Evolutionary conservation across 345 rosid species (phyloP), one percentile per base, ranked within the genome.

Genomic region (Rhizophora mangle): DNA sequence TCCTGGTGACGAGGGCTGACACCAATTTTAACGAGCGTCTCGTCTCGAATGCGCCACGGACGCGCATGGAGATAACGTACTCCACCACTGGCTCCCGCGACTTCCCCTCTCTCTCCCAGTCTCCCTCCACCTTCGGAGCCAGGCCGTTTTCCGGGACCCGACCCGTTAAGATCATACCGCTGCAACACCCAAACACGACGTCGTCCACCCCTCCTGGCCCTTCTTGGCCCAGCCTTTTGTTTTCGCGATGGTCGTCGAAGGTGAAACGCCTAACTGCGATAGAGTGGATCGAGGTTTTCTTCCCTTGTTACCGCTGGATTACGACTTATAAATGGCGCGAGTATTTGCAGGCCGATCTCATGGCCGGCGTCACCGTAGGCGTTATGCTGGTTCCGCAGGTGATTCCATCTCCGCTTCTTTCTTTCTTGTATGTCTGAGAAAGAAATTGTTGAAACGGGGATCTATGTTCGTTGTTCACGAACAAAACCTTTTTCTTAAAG

Each of bases 341-440:
- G 60, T 85, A 88, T 73, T 82, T 90, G 19, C 93, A 86, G 85
- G 70, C 79, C 62, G 99, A 95, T 86, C 90, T 95, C 70, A 82
- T 92, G 89, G 98, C 98, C 20, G 99, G 98, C 20, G 64, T 78
- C 68, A 95, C 99, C 81, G 92, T 90, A 72, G 99, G 94, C 37
- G 63, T 95, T 63, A 95, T 95, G 99, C 96, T 95, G 52, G 97
- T 95, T 16, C 99, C 98, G 13, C 98, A 95, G 98, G 98, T 92
- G 62, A 80, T 75, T 65, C 20, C 54, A 6, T 58, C 58, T 0
- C 43, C 31, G 10, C 37, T 36, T 30, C 65, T 24, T 60, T 22
- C 58, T 11, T n/a, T 37, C 6, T 34, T 34, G 1, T 34, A 21
- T 21, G 1, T 54, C 13, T 10, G 10, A 9, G 47, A 39, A 11